Base-by-base conservation (phyloP, 2,329 filamentous ascomycete genomes). In the Verticillium alfalfae region DNA sequence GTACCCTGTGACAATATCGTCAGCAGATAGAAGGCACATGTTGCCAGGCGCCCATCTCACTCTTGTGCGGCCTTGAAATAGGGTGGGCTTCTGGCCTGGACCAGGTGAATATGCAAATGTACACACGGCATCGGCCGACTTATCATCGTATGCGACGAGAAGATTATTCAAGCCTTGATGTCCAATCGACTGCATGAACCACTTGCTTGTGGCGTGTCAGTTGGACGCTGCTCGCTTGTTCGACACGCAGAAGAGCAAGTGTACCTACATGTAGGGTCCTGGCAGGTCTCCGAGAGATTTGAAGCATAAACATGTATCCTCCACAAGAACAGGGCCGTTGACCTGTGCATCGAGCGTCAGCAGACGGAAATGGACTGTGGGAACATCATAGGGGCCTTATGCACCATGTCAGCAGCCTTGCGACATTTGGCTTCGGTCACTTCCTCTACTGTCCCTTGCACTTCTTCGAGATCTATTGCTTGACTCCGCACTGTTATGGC, bases 231-330 rank as follows among this genome's bases (percentile, higher is more conserved):
- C 1, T n/a, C 9, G 13, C 31, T 36, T n/a, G n/a, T 34, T 15
- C 22, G 9, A 38, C 10, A 9, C 10, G 22, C 16, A 13, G 18
- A 41, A 13, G 18, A 22, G 7, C n/a, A n/a, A 10, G 6, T 34
- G 39, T 15, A 12, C 34, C 5, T 82, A 96, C 94, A 99, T 96
- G 75, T 99, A 99, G 49, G 94, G 92, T 1, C 95, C 95, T 2
- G 95, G 95, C 36, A 99, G 83, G n/a, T 93, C 93, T 63, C 91
- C 87, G 64, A 97, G 84, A 22, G 94, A 93, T 71, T 91, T 89
- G 73, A 97, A 99, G 79, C 93, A 96, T 57, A 99, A 82, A 67
- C 93, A 93, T 16, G 95, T 99, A 76, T 99, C 95, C 77, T 99
- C 95, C 12, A 97, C 94, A 45, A 99, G 82, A 9, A 97, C 95